Conservation (phyloP, 257 asterid species). For the Gardenia jasminoides region DNA sequence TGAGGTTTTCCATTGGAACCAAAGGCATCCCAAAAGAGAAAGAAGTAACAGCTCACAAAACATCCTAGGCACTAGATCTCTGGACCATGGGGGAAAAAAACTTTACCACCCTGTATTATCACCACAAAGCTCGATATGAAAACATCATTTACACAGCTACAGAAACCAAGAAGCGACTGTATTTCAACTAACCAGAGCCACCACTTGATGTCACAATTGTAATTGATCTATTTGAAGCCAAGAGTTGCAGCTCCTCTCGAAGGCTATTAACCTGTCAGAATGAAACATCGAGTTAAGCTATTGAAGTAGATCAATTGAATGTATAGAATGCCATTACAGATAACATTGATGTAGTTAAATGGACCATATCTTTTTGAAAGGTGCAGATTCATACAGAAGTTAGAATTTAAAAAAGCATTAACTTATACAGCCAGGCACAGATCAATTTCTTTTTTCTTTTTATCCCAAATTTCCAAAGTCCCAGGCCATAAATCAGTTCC, state of each 20-base stretch:
- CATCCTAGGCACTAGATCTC: background rate
- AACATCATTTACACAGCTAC: background rate
- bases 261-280: constrained; percentile 67
- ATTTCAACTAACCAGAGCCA: constrained; percentile 59
- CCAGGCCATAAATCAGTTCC: background rate
- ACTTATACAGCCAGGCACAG: background rate
- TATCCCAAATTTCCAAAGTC: background rate
- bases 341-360: background rate
- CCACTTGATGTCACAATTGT: constrained; percentile 68
- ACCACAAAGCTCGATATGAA: background rate
- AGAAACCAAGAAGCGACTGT: background rate
- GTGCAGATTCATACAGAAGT: background rate
- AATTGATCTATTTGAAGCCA: constrained; percentile 60
- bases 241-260: constrained; percentile 69
- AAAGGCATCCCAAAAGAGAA: background rate
- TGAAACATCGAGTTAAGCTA: background rate
- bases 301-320: background rate
- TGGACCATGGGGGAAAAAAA: background rate
- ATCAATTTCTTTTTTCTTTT: too few species aligned
- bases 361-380: background rate
- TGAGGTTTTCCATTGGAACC: background rate
- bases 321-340: background rate
- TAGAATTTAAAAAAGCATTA: background rate
- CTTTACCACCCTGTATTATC: background rate
- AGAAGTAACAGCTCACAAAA: background rate